phyloP scores from a whole-genome alignment of 139 green algal genomes.

The Tetradesmus lagerheimii region DNA sequence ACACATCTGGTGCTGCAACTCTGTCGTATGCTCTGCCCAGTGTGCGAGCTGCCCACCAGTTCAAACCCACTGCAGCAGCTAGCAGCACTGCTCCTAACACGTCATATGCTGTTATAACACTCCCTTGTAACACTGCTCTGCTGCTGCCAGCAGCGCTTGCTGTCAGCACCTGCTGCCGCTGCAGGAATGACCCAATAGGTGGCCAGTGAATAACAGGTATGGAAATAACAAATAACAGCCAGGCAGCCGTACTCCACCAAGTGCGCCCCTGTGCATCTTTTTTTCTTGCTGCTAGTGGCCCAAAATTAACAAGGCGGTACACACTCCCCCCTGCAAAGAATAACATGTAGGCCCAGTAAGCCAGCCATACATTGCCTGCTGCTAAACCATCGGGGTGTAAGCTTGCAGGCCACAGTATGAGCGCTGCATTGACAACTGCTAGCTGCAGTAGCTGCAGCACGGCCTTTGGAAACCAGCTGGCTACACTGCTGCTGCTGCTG shows the following conservation, averaged over 20 bases:
- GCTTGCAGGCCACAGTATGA: constrained; percentile 52
- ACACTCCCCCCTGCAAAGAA: constrained; percentile 71
- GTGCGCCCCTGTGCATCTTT: constrained; percentile 58
- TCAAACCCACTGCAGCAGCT: constrained; percentile 53
- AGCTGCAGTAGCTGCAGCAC: constrained; percentile 53
- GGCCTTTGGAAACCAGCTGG: background rate
- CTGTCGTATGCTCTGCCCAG: constrained; percentile 71
- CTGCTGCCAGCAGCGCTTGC: background rate
- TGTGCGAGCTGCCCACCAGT: constrained; percentile 50
- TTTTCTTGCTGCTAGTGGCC: constrained; percentile 43
- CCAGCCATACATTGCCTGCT: constrained; percentile 36
- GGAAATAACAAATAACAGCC: constrained; percentile 59
- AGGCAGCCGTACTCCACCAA: constrained; percentile 9
- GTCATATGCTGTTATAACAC: constrained; percentile 51
- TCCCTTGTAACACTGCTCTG: background rate
- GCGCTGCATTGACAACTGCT: constrained; percentile 37
- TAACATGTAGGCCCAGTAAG: constrained; percentile 57
- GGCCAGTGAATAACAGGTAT: constrained; percentile 66
- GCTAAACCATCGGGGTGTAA: constrained; percentile 47
- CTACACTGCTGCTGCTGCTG: background rate
- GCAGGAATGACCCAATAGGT: constrained; percentile 45
- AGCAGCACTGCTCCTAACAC: constrained; percentile 52
- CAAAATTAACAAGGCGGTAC: constrained; percentile 56
- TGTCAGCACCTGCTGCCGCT: background rate
- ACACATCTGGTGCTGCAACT: constrained; percentile 56